Conservation (phyloP, 495 filamentous ascomycete genomes). For the Penicillium mononematosum region DNA sequence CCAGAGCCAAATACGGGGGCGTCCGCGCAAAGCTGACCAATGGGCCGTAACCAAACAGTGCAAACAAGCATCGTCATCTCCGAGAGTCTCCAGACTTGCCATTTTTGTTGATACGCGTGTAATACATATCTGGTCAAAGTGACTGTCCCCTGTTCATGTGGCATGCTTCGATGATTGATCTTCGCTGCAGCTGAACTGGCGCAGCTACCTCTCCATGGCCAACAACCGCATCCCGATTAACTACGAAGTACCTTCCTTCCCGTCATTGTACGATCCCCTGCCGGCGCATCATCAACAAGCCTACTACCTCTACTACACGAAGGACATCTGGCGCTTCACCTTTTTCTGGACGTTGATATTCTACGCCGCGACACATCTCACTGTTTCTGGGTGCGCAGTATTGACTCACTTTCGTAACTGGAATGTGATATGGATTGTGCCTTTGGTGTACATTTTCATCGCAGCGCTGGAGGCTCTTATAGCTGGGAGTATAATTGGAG, state of each 20-base stretch:
- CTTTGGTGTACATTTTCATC: conserved; percentile 69
- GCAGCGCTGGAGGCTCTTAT: conserved; percentile 79
- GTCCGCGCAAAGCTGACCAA: background rate
- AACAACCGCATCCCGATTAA: conserved; percentile 57
- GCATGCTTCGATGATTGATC: conserved; percentile 7
- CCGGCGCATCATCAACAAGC: conserved; percentile 48
- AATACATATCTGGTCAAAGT: background rate
- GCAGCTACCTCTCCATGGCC: conserved; percentile 27
- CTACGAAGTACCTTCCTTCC: conserved; percentile 76
- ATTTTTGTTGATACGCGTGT: conserved; percentile 2
- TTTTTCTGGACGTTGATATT: conserved; percentile 75
- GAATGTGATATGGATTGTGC: conserved; percentile 74
- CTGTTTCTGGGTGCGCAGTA: conserved; percentile 69
- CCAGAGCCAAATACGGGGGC: conserved; percentile 27
- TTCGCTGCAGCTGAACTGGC: conserved; percentile 2
- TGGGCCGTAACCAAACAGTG: conserved; percentile 33
- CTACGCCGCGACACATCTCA: conserved; percentile 43
- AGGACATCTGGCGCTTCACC: conserved; percentile 90
- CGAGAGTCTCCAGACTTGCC: conserved; percentile 2
- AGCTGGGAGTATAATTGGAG: conserved; percentile 84
- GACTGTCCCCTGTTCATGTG: background rate
- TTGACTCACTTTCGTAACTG: conserved; percentile 67
- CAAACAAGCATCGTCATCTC: conserved; percentile 35
- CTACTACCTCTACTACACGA: conserved; percentile 71
- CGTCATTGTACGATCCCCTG: conserved; percentile 81